Percentiles rank a stretch among this genome's conserved stretches.
These are phyloP conservation scores for Lichtheimia hyalospora DNA, from an alignment of 371 early-diverging fungal species.

Conservation along the genomic window DNA sequence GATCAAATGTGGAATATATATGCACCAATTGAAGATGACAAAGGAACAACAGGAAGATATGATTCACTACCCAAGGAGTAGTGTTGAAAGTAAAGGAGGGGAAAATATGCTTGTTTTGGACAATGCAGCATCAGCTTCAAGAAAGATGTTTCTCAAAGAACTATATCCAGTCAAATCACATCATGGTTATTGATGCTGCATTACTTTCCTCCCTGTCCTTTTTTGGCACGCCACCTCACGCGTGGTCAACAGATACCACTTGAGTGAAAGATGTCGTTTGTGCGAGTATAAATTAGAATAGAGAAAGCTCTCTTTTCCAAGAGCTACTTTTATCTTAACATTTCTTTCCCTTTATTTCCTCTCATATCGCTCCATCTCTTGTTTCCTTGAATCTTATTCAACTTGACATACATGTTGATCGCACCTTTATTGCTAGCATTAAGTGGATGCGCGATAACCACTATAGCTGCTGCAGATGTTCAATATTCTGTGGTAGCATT, in stretches of 20 bases:
- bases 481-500: constrained; percentile 41
- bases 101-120: too few species aligned
- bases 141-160: too few species aligned
- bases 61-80: too few species aligned
- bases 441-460: background rate
- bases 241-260: background rate
- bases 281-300: background rate
- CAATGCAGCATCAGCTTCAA: too few species aligned
- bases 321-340: background rate
- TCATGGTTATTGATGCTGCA: background rate
- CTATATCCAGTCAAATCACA: background rate
- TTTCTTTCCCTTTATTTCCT: background rate
- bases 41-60: too few species aligned
- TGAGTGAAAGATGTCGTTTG: background rate
- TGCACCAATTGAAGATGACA: too few species aligned
- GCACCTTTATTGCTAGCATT: constrained; percentile 3
- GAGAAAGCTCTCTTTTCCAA: background rate
- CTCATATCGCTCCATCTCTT: background rate
- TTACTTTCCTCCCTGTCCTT: background rate
- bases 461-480: constrained; percentile 24
- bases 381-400: background rate
- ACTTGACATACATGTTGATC: background rate
- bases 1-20: too few species aligned
- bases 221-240: constrained; percentile 8
- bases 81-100: too few species aligned